phyloP scores from a whole-genome alignment of 1,284 basidiomycete genomes.

The Bondarzewia mesenterica region DNA sequence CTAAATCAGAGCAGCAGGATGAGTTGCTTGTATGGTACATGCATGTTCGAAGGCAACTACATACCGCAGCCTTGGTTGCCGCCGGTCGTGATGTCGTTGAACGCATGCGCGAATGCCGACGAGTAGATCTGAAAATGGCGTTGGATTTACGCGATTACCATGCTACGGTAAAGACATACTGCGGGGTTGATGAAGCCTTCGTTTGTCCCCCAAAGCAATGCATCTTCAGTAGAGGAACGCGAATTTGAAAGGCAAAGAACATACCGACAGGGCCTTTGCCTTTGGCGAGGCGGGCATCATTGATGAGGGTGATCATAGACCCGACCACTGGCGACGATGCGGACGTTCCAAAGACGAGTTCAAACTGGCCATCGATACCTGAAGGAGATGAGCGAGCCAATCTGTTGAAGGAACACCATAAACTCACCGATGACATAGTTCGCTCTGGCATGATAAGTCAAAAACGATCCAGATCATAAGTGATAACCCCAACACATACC shows the following conservation, averaged over 20 bases:
- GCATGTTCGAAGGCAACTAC: neutral
- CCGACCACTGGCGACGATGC: conserved; percentile 29
- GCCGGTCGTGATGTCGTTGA: conserved; percentile 11
- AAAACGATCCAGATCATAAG: conserved; percentile 2
- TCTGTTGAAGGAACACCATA: neutral
- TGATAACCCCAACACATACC: conserved; percentile 17
- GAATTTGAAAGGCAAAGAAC: conserved; percentile 27
- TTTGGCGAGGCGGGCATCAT: conserved; percentile 30
- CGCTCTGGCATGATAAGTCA: conserved; percentile 22
- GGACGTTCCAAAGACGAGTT: conserved; percentile 25
- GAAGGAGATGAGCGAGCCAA: neutral
- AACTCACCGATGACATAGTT: conserved; percentile 31
- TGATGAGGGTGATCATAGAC: conserved; percentile 33
- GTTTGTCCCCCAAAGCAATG: neutral
- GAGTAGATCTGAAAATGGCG: conserved; percentile 7
- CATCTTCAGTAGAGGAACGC: conserved; percentile 29
- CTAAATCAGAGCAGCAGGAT: neutral
- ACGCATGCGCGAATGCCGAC: neutral
- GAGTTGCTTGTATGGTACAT: neutral
- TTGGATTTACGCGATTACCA: neutral
- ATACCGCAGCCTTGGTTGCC: conserved; percentile 12
- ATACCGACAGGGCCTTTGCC: conserved; percentile 27
- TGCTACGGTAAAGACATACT: conserved; percentile 19
- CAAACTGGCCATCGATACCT: conserved; percentile 21
- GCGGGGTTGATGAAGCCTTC: conserved; percentile 27